Conservation (phyloP, 129 eudicot genomes). For the Helianthus annuus region HanXRQr2.0-SUNRISE NC_035441.2:128784607-128785106, state of each 20-base stretch:
- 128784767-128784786: neutral
- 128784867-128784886: too few relatives aligned
- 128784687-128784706: neutral
- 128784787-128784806: neutral
- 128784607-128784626: conserved; percentile 37
- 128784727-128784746: too few relatives aligned
- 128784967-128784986: conserved; percentile 48
- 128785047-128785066: conserved; percentile 52
- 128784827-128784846: neutral
- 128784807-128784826: neutral
- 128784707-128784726: neutral
- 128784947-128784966: neutral
- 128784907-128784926: neutral
- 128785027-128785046: conserved; percentile 65
- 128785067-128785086: conserved; percentile 31
- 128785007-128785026: conserved; percentile 54
- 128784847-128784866: neutral
- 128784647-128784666: conserved; percentile 58
- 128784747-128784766: neutral
- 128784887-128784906: neutral
- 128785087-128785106: neutral
- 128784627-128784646: conserved; percentile 73
- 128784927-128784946: neutral
- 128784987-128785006: conserved; percentile 60
- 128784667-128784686: conserved; percentile 49